These are phyloP conservation scores for Aphanomyces cochlioides DNA, from an alignment of 352 stramenopile species.

Conservation along the genomic window DNA sequence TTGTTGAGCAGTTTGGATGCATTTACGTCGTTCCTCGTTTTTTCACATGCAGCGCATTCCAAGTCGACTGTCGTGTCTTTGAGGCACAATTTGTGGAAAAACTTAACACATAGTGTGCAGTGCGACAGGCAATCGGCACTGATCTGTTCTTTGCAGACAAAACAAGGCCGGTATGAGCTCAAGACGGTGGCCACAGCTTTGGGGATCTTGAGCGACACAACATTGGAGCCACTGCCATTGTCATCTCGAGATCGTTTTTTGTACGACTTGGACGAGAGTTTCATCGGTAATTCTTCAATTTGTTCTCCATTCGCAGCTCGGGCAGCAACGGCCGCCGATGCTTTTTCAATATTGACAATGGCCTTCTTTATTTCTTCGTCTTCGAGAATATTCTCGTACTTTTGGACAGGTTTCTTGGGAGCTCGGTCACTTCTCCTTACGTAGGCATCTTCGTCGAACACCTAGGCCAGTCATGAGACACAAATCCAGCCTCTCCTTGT, in stretches of 20 bases:
- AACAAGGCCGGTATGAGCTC: conserved; percentile 3
- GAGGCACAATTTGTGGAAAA: conserved; percentile 8
- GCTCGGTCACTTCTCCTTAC: not conserved
- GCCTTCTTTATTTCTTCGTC: not conserved
- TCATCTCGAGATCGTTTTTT: conserved; percentile 11
- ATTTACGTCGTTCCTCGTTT: not conserved
- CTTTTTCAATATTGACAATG: not conserved
- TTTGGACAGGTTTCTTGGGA: conserved; percentile 9
- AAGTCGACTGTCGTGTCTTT: conserved; percentile 1
- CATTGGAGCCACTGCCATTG: not conserved
- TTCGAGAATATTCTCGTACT: conserved; percentile 5
- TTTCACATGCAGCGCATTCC: not conserved
- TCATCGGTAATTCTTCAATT: not conserved
- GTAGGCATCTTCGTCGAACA: not conserved
- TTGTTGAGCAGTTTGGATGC: not conserved
- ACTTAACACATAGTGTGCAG: not conserved
- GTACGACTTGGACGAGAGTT: not conserved
- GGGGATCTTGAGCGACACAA: not conserved
- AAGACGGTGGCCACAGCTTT: not conserved
- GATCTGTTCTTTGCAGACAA: not conserved
- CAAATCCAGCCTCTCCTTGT: too few species aligned
- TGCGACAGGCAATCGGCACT: not conserved
- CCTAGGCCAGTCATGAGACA: not conserved
- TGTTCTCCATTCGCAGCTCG: not conserved
- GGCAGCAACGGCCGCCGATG: not conserved